Evolutionary conservation across 257 asterid species (phyloP).

Genomic region (Ligustrum vulgare): DNA sequence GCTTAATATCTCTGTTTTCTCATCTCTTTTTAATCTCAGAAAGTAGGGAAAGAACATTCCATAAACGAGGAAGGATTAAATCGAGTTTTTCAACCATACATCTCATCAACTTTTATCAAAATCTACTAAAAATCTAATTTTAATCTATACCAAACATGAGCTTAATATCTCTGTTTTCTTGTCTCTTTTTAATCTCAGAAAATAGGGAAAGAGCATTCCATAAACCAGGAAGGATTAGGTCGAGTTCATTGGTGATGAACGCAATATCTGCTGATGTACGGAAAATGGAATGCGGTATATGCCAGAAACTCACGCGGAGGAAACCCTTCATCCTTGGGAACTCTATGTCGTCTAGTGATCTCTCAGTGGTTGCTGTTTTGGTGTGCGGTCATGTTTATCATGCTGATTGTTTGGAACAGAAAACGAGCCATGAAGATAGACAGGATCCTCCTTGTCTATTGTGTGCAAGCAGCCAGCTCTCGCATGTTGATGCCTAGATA

Average conservation of each 20-base stretch:
- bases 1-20: neutral
- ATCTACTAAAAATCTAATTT: no score
- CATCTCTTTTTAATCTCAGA: constrained; percentile 34
- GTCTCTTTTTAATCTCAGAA: constrained; percentile 35
- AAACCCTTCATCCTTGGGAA: constrained; percentile 40
- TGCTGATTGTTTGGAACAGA: constrained; percentile 77
- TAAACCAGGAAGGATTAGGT: constrained; percentile 52
- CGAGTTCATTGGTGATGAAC: constrained; percentile 35
- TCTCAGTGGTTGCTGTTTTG: constrained; percentile 74
- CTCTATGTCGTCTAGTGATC: constrained; percentile 50
- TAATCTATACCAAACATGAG: no score
- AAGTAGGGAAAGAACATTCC: constrained; percentile 38
- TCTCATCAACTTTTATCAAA: no score
- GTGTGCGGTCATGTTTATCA: constrained; percentile 87
- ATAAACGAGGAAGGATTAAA: constrained; percentile 51
- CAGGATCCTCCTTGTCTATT: constrained; percentile 76
- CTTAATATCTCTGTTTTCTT: neutral
- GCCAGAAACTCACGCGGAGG: constrained; percentile 64
- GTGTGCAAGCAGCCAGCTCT: constrained; percentile 38
- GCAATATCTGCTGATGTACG: constrained; percentile 35
- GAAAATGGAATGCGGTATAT: constrained; percentile 63
- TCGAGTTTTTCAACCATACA: constrained; percentile 11
- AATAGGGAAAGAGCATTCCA: constrained; percentile 37
- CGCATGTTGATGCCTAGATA: constrained; percentile 19
- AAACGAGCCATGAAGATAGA: constrained; percentile 50